These are phyloP conservation scores for Phialophora macrospora DNA, from an alignment of 2,329 filamentous ascomycete genomes.

Conservation along the genomic window DNA sequence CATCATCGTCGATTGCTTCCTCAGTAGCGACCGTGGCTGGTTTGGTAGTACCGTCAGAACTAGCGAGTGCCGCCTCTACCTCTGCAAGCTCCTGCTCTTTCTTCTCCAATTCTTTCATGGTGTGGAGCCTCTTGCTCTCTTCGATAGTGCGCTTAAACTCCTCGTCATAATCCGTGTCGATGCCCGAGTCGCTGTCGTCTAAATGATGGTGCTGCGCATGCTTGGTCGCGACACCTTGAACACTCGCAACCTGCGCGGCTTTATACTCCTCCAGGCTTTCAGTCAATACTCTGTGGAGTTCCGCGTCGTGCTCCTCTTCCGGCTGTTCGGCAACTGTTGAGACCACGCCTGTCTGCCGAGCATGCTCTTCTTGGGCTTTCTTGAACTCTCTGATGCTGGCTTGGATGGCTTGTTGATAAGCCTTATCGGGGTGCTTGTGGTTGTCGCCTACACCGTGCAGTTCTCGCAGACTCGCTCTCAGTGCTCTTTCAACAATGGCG, in stretches of 20 bases:
- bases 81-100: constrained; percentile 13
- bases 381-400: constrained; percentile 37
- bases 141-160: constrained; percentile 50
- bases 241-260: constrained; percentile 4
- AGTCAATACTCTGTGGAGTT: constrained; percentile 53
- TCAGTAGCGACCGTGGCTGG: constrained; percentile 37
- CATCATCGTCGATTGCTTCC: constrained; percentile 45
- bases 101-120: constrained; percentile 30
- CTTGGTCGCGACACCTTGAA: neutral
- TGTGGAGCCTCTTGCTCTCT: constrained; percentile 35
- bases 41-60: neutral
- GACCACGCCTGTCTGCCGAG: constrained; percentile 25
- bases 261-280: constrained; percentile 51
- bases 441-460: constrained; percentile 48
- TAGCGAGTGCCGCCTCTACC: constrained; percentile 13
- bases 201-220: constrained; percentile 5
- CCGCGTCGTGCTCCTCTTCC: constrained; percentile 43
- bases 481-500: constrained; percentile 70
- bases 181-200: constrained; percentile 39
- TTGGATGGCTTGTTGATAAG: constrained; percentile 42
- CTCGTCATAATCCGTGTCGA: constrained; percentile 44
- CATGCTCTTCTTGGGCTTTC: constrained; percentile 34
- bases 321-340: constrained; percentile 26
- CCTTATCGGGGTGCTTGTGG: constrained; percentile 41
- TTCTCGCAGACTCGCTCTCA: constrained; percentile 71